Evolutionary conservation across 495 filamentous ascomycete genomes (phyloP), one percentile per base, ranked within the genome.

Genomic region (Aspergillus sclerotiicarbonarius): DNA sequence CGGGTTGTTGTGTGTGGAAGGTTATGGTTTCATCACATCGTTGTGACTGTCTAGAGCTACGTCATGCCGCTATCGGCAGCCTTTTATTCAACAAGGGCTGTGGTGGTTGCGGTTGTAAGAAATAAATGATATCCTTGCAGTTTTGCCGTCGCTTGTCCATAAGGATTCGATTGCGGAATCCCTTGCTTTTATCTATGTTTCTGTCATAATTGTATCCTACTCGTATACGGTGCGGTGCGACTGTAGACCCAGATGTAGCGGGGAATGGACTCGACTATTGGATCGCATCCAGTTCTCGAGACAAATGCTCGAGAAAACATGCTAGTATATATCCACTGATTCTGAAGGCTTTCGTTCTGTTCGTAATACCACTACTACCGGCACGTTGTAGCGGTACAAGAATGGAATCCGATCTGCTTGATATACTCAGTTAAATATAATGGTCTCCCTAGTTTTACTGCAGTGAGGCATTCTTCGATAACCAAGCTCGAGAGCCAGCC

Each of bases 231-330:
- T 33, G 10, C n/a, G n/a, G n/a, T n/a, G n/a, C n/a, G n/a, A n/a
- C n/a, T n/a, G n/a, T n/a, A n/a, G n/a, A n/a, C n/a, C n/a, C n/a
- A n/a, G n/a, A n/a, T n/a, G n/a, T n/a, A n/a, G n/a, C n/a, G 90
- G 54, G 91, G 91, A 62, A 96, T 72, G 61, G 85, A 84, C 75
- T 97, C 93, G 65, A 98, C 73, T 94, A 90, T 66, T 98, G 71
- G 92, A 90, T 64, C 87, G 82, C 89, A 97, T 95, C 94, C 94
- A 98, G 35, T 90, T 92, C 71, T 98, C 92, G 65, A 98, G 77
- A 68, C 94, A 98, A 50, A 83, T 78, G 47, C 88, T 95, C 67
- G 98, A 94, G 68, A 98, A 98, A 20, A 96, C 92, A 76, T 98
- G 94, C 53, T 91, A 80, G 69, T 98, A 70, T 97, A 97, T 53